These are phyloP conservation scores for Cyberlindnera maclurae DNA, from an alignment of 805 yeast genomes.

Conservation along the genomic window DNA sequence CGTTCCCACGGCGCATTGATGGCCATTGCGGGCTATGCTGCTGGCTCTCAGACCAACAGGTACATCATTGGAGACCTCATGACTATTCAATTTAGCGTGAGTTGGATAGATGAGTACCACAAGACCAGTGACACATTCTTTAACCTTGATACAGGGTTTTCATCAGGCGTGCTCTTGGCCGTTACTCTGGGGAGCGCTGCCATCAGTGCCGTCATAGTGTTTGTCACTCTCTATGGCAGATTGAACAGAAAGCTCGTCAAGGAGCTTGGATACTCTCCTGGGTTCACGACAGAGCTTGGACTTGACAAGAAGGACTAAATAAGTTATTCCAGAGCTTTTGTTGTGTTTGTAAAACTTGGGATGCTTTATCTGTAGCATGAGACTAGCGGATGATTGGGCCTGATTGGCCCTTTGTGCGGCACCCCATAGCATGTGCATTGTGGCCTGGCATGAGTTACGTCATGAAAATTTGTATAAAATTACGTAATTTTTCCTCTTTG, in stretches of 20 bases:
- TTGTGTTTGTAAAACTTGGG: no score
- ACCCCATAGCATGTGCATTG: no score
- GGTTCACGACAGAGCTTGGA: constrained; percentile 15
- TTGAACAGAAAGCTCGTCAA: constrained; percentile 15
- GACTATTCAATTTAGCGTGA: constrained; percentile 47
- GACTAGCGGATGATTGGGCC: no score
- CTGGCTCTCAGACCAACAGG: constrained; percentile 48
- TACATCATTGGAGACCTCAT: constrained; percentile 60
- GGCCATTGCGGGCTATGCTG: constrained; percentile 47
- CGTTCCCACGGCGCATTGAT: constrained; percentile 32
- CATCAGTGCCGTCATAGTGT: constrained; percentile 7
- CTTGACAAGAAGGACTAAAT: constrained; percentile 13
- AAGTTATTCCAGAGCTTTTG: no score
- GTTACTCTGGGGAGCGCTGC: constrained; percentile 2
- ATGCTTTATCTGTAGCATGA: no score
- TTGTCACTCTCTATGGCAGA: constrained; percentile 12
- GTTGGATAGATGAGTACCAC: constrained; percentile 39
- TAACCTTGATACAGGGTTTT: constrained; percentile 8
- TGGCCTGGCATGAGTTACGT: no score
- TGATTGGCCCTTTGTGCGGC: no score
- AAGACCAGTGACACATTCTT: constrained; percentile 6
- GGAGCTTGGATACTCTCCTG: constrained; percentile 16
- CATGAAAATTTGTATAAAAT: no score
- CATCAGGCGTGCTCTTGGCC: neutral
- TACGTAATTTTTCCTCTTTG: neutral